Conservation (phyloP, 331 rosid species). For the Spiraea crenata region DNA sequence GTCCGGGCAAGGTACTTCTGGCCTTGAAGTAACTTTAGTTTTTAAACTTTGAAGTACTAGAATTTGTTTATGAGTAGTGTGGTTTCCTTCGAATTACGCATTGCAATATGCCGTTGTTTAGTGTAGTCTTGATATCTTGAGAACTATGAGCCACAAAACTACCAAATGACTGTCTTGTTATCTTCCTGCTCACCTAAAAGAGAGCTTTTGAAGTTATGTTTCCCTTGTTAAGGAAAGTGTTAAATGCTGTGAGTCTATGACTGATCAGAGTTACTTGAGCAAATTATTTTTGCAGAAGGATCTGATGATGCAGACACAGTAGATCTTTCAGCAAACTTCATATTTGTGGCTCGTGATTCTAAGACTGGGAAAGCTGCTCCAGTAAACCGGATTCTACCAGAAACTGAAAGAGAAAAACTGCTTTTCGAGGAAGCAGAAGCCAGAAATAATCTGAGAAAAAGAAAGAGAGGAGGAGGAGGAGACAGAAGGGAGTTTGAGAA, state of each 20-base stretch:
- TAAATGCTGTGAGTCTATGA: neutral
- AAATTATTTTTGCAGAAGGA: constrained; percentile 28
- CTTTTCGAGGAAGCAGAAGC: constrained; percentile 75
- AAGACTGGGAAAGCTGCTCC: constrained; percentile 78
- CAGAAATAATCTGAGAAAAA: constrained; percentile 52
- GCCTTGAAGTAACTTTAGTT: constrained; percentile 11
- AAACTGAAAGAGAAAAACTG: constrained; percentile 59
- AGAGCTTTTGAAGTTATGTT: neutral
- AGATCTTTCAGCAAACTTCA: constrained; percentile 76
- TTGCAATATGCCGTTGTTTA: neutral
- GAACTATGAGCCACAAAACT: neutral
- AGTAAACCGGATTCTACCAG: constrained; percentile 68
- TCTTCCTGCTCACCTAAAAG: neutral
- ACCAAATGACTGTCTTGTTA: neutral
- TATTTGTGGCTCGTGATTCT: constrained; percentile 85
- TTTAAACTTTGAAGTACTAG: constrained; percentile 10
- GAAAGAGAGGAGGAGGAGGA: constrained; percentile 51
- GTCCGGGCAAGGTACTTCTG: constrained; percentile 48
- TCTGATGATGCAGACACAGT: constrained; percentile 41
- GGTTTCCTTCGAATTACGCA: neutral
- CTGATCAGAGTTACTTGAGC: neutral
- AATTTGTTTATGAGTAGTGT: neutral
- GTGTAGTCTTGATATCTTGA: neutral
- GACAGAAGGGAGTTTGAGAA: constrained; percentile 48
- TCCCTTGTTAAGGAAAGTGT: neutral